Evolutionary conservation across 2,329 filamentous ascomycete species (phyloP).

Genomic region (Arthroderma sp.): DNA sequence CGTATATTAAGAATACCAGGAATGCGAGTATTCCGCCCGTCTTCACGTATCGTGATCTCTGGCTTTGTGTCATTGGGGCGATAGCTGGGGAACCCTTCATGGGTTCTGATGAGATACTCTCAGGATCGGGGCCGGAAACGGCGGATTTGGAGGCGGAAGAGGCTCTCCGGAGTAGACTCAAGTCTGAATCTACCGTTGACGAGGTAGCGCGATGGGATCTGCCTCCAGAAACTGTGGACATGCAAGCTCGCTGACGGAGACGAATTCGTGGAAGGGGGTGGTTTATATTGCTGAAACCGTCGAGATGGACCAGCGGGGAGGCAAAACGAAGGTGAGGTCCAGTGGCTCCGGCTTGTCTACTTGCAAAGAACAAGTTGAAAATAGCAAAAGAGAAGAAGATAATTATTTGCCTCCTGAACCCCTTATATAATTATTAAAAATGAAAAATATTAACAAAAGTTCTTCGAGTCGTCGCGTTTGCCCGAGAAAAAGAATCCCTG

Average conservation of each 20-base stretch:
- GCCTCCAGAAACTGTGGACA: slow-evolving; percentile 45
- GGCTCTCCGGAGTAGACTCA: slow-evolving; percentile 41
- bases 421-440: neutral
- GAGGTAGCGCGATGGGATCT: slow-evolving; percentile 40
- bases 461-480: too few relatives aligned
- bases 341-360: neutral
- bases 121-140: slow-evolving; percentile 13
- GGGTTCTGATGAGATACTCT: slow-evolving; percentile 5
- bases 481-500: too few relatives aligned
- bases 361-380: neutral
- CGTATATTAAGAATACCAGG: slow-evolving; percentile 45
- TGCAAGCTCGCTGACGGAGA: slow-evolving; percentile 27
- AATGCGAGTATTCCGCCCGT: slow-evolving; percentile 49
- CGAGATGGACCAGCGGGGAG: slow-evolving; percentile 9
- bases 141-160: slow-evolving; percentile 3
- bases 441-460: neutral
- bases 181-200: slow-evolving; percentile 41
- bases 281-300: neutral
- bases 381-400: neutral
- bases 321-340: slow-evolving; percentile 16
- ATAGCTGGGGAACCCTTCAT: slow-evolving; percentile 24
- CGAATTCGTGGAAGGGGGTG: neutral
- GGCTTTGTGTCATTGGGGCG: slow-evolving; percentile 50
- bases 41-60: slow-evolving; percentile 50
- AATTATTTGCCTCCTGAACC: neutral